Evolutionary conservation across 176 grass and related monocot genomes (phyloP).

Genomic region (Tillandsia fasciculata): DNA sequence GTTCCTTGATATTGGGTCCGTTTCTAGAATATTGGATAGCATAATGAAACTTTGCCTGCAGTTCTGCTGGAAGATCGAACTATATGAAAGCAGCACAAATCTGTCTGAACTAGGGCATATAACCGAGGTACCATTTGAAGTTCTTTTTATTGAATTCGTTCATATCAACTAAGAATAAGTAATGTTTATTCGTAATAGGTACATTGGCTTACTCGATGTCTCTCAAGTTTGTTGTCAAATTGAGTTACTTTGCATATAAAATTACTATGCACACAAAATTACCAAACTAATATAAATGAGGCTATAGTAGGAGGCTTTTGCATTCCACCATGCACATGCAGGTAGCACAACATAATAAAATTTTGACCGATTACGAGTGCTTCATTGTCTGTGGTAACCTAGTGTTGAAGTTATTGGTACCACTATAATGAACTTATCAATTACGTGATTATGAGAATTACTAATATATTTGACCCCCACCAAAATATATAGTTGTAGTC

Average conservation of each 20-base stretch:
- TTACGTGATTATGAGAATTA: no score
- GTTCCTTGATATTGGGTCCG: conserved; percentile 94
- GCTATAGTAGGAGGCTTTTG: not conserved
- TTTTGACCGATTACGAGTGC: no score
- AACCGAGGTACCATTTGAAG: conserved; percentile 57
- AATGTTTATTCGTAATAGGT: not conserved
- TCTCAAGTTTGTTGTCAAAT: not conserved
- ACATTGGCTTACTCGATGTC: not conserved
- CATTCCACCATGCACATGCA: no score
- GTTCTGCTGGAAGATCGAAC: conserved; percentile 93
- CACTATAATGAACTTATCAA: no score
- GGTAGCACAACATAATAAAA: no score
- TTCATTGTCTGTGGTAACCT: no score
- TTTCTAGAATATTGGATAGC: conserved; percentile 89
- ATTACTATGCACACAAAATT: not conserved
- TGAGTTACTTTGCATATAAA: not conserved
- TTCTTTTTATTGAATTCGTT: not conserved
- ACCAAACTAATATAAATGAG: not conserved
- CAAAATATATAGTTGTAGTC: no score
- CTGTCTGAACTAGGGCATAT: conserved; percentile 67
- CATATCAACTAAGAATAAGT: not conserved
- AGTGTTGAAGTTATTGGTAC: no score
- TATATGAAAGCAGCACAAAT: conserved; percentile 49
- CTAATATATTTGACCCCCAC: no score
- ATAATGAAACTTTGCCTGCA: conserved; percentile 98